Evolutionary conservation across 2,329 filamentous ascomycete genomes (phyloP), one percentile per base, ranked within the genome.

Genomic region (Dactylonectria estremocensis): DNA sequence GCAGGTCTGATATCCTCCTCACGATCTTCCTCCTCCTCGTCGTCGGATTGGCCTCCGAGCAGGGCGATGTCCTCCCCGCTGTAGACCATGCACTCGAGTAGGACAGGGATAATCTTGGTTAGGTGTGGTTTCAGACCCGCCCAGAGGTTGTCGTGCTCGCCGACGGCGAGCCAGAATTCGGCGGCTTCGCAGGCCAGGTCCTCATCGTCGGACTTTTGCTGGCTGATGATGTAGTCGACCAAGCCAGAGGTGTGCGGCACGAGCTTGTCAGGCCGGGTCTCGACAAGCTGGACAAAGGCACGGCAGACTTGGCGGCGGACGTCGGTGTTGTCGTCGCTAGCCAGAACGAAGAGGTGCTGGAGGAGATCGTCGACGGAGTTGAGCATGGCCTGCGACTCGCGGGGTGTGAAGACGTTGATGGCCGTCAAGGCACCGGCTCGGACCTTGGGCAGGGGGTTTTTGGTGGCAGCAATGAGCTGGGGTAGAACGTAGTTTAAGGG

Each of bases 11-110:
- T 93, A 75, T 99, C 96, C 80, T 99, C 90, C 50, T 90, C 90
- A 18, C 93, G 90, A 79, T 99, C 96, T 53, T 99, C 95, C 68
- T 94, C 88, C 16, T 98, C 95, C 49, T 96, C 96, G 78, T 98
- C 95, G 72, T 95, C 92, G 20, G 92, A 93, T 69, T 94, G 94
- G 10, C 91, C 93, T 69, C 95, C 95, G 8, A 98, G 85, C 57
- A 95, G 86, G 37, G 93, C 88, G 74, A 97, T 96, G 72, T 98
- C 96, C 74, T 99, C 96, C 70, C 96, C 94, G 76, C 93, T 93
- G 80, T 98, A 99, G 1, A 98, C 91, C 95, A 99, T 99, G 78
- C 94, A 97, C 72, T 96, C 91, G 8, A 99, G 88, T 58, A 99
- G 84, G 1, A 98, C 93, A 0, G 96, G 96, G 33, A 99, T 92